These are phyloP conservation scores for Macrophomina phaseolina DNA, from an alignment of 2,329 filamentous ascomycete species.

Conservation along the genomic window DNA sequence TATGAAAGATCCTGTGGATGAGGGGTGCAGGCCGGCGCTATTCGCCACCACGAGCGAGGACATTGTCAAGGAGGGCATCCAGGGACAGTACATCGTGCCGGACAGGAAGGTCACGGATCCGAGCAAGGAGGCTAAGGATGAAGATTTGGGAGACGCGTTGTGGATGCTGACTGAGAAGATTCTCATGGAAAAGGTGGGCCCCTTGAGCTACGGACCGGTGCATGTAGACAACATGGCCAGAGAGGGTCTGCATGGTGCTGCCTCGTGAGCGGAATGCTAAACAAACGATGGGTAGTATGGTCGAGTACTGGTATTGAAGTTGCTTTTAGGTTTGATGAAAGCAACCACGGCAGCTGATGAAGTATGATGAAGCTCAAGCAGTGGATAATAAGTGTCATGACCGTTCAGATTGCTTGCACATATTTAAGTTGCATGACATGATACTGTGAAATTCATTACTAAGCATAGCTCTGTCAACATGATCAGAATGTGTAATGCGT, in stretches of 20 bases:
- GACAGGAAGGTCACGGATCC: constrained; percentile 55
- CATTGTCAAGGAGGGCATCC: constrained; percentile 51
- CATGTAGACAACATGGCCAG: constrained; percentile 19
- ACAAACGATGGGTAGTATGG: not conserved
- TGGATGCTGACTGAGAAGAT: constrained; percentile 55
- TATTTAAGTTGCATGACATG: too few relatives aligned
- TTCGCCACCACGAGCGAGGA: constrained; percentile 56
- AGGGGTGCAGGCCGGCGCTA: constrained; percentile 55
- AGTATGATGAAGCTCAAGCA: too few relatives aligned
- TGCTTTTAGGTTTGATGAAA: too few relatives aligned
- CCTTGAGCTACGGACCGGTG: constrained; percentile 24
- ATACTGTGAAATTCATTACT: too few relatives aligned
- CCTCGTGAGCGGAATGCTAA: not conserved
- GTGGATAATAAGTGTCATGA: too few relatives aligned
- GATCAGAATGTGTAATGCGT: too few relatives aligned
- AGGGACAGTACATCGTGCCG: constrained; percentile 56
- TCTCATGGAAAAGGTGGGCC: constrained; percentile 49
- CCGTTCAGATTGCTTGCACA: too few relatives aligned
- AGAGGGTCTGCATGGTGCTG: constrained; percentile 17
- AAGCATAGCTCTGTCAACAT: too few relatives aligned
- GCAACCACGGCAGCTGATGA: not conserved
- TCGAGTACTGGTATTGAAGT: not conserved
- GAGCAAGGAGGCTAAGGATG: constrained; percentile 50
- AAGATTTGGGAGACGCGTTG: constrained; percentile 50
- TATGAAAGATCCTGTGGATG: constrained; percentile 56